phyloP scores from a whole-genome alignment of 257 asterid genomes.

The Primulina tabacum region DNA sequence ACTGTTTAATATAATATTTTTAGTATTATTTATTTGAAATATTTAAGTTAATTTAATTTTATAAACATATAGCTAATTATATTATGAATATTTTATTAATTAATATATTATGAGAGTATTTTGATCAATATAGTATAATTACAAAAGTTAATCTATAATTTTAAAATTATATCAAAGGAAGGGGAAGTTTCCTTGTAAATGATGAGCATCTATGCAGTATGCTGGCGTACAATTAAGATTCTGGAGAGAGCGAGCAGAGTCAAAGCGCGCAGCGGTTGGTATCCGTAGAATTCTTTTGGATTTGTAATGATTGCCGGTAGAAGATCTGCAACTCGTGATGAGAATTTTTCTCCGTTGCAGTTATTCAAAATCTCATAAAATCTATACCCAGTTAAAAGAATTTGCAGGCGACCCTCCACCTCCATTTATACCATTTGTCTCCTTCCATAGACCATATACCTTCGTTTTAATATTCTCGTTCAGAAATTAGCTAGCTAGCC shows the following conservation, averaged over 20 bases:
- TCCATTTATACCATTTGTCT: neutral
- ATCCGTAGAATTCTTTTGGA: constrained; percentile 16
- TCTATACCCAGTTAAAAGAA: neutral
- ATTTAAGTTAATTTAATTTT: too few species aligned
- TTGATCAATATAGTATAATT: too few species aligned
- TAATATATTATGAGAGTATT: too few species aligned
- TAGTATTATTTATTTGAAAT: too few species aligned
- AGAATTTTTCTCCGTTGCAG: constrained; percentile 4
- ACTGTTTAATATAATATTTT: too few species aligned
- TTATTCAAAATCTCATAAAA: neutral
- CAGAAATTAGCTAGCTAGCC: neutral
- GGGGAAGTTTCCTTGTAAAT: constrained; percentile 1
- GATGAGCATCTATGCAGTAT: neutral
- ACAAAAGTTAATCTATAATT: neutral
- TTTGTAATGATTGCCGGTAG: neutral
- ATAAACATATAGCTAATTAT: too few species aligned
- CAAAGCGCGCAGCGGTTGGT: constrained; percentile 19
- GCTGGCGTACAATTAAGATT: constrained; percentile 10
- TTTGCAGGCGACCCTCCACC: neutral
- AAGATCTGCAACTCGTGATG: constrained; percentile 1
- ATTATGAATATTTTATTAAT: too few species aligned
- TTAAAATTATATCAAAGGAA: neutral
- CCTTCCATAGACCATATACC: neutral
- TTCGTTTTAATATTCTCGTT: neutral
- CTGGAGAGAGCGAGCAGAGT: constrained; percentile 15